These are phyloP conservation scores for Pisolithus albus DNA, from an alignment of 768 basidiomycete genomes.

Conservation along the genomic window DNA sequence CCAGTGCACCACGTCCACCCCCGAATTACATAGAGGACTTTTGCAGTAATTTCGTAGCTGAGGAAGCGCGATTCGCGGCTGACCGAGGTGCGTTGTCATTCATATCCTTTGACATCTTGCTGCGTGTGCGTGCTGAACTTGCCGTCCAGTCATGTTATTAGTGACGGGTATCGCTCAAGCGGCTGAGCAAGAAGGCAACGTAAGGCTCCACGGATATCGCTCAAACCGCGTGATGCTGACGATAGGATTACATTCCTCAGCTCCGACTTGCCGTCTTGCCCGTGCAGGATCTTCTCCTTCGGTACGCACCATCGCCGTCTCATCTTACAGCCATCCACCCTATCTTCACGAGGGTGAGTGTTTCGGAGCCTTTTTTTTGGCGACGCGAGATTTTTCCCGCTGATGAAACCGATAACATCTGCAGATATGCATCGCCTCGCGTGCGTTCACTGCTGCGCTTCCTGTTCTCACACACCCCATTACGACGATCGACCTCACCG, in stretches of 20 bases:
- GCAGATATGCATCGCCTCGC: conserved; percentile 52
- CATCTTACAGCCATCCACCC: conserved; percentile 68
- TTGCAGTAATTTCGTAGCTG: conserved; percentile 54
- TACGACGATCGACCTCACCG: conserved; percentile 49
- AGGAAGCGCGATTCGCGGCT: conserved; percentile 59
- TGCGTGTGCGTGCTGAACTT: conserved; percentile 1
- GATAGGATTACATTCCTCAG: conserved; percentile 27
- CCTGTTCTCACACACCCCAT: conserved; percentile 60
- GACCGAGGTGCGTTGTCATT: conserved; percentile 47
- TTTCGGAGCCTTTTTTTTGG: neutral
- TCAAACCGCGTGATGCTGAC: neutral
- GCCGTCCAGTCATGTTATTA: conserved; percentile 49
- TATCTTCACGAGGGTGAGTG: conserved; percentile 54
- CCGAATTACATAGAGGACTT: conserved; percentile 46
- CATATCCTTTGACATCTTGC: neutral
- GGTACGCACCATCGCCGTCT: conserved; percentile 51
- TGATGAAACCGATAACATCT: no score
- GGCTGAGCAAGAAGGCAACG: conserved; percentile 45
- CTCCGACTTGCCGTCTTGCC: conserved; percentile 46
- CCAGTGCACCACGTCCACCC: conserved; percentile 34
- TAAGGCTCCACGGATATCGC: conserved; percentile 27
- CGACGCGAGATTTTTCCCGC: neutral
- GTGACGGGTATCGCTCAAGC: conserved; percentile 55
- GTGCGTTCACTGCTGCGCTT: conserved; percentile 49
- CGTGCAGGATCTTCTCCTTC: conserved; percentile 50